Evolutionary conservation across 305 asterid species (phyloP).

Genomic region (Ajuga reptans): DNA sequence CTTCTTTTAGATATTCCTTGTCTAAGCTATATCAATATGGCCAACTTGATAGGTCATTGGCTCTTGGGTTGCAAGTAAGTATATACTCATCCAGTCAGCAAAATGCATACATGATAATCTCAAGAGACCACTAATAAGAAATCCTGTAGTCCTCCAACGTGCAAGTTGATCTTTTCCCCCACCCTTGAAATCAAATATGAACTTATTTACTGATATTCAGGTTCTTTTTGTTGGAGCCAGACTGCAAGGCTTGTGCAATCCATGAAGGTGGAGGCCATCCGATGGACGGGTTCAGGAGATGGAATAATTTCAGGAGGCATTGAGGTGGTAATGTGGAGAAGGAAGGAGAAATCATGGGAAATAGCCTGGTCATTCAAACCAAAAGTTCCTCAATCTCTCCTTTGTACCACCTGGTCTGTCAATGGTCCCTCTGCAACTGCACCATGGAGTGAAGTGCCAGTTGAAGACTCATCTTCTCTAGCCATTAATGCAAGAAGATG

Average conservation of each 20-base stretch:
- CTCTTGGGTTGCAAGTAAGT: background rate
- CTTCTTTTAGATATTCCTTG: background rate
- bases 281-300: slow-evolving; percentile 95
- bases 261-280: slow-evolving; percentile 64
- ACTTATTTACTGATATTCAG: slow-evolving; percentile 96
- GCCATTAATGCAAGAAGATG: slow-evolving; percentile 36
- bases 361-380: slow-evolving; percentile 80
- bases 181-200: slow-evolving; percentile 43
- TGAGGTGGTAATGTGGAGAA: slow-evolving; percentile 83
- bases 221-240: slow-evolving; percentile 99
- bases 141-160: slow-evolving; percentile 5
- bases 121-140: background rate
- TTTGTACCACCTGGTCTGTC: slow-evolving; percentile 71
- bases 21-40: background rate
- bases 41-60: background rate
- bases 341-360: slow-evolving; percentile 69
- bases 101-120: background rate
- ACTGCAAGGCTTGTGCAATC: slow-evolving; percentile 65
- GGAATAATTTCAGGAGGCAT: slow-evolving; percentile 75
- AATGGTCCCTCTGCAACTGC: slow-evolving; percentile 79
- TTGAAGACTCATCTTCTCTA: slow-evolving; percentile 31
- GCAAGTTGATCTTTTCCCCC: slow-evolving; percentile 20
- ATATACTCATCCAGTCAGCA: background rate
- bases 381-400: slow-evolving; percentile 62
- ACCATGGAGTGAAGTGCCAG: slow-evolving; percentile 37